Evolutionary conservation across 2,329 filamentous ascomycete species (phyloP).

Genomic region (Clonostachys sp.): DNA sequence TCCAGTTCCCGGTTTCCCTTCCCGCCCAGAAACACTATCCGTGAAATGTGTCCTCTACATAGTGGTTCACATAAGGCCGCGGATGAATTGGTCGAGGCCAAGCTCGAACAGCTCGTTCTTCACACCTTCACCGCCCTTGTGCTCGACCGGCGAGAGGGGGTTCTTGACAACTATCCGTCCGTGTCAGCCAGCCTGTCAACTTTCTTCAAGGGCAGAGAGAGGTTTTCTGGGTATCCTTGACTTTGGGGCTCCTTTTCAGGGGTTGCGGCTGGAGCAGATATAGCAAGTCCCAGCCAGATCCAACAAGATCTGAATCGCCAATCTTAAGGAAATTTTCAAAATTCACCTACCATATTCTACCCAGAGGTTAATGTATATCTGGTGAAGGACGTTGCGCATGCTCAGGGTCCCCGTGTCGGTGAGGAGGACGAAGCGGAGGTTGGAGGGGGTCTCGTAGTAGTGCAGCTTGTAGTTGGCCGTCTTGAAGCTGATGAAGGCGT

Average conservation of each 20-base stretch:
- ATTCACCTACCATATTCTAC: conserved; percentile 76
- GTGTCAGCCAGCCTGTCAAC: not conserved
- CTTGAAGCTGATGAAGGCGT: conserved; percentile 90
- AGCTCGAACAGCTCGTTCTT: conserved; percentile 68
- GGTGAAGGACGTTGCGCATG: conserved; percentile 90
- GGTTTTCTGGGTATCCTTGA: no score
- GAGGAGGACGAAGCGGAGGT: conserved; percentile 93
- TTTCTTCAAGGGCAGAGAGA: not conserved
- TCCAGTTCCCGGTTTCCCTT: no score
- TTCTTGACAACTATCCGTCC: conserved; percentile 60
- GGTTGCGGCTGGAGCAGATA: no score
- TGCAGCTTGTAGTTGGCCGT: conserved; percentile 97
- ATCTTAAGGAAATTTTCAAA: no score
- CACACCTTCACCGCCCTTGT: conserved; percentile 64
- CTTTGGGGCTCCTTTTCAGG: no score
- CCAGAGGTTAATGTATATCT: conserved; percentile 98
- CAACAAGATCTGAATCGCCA: not conserved
- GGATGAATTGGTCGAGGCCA: conserved; percentile 73
- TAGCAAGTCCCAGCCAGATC: no score
- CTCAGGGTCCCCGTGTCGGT: conserved; percentile 86
- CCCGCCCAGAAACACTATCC: no score
- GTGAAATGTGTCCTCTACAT: no score
- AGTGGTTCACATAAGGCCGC: conserved; percentile 46
- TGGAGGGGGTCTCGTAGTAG: conserved; percentile 97
- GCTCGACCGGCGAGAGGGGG: conserved; percentile 63